phyloP scores from a whole-genome alignment of 495 filamentous ascomycete genomes.

The Talaromyces liani region DNA sequence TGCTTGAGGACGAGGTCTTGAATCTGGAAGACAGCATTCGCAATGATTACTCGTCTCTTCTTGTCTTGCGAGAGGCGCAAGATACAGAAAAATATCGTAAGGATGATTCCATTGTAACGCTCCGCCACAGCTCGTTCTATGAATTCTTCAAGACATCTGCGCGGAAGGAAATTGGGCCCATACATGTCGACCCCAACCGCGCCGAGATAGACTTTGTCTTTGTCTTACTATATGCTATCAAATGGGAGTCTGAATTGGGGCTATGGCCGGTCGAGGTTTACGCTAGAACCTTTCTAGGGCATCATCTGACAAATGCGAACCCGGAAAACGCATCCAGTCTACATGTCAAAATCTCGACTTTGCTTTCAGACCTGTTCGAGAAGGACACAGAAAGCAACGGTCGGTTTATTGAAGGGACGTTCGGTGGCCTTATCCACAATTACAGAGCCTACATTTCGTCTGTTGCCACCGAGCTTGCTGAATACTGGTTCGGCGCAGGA shows the following conservation, averaged over 20 bases:
- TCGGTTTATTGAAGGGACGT: no score
- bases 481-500: neutral
- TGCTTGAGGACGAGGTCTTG: neutral
- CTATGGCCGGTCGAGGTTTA: neutral
- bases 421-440: neutral
- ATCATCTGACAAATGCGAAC: neutral
- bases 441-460: neutral
- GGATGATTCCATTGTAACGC: conserved; percentile 6
- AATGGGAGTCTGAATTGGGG: no score
- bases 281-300: neutral
- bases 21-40: neutral
- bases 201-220: neutral
- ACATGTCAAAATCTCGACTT: neutral
- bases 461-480: neutral
- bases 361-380: neutral
- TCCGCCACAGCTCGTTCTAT: conserved; percentile 8
- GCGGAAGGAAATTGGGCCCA: neutral
- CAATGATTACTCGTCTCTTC: neutral
- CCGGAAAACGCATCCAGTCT: neutral
- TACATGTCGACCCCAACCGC: neutral
- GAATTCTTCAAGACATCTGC: conserved; percentile 1
- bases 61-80: neutral
- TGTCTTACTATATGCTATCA: neutral
- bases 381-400: no score
- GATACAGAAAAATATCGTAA: no score